Conservation (phyloP, 768 basidiomycete genomes). For the Cystobasidium onofrii region DNA sequence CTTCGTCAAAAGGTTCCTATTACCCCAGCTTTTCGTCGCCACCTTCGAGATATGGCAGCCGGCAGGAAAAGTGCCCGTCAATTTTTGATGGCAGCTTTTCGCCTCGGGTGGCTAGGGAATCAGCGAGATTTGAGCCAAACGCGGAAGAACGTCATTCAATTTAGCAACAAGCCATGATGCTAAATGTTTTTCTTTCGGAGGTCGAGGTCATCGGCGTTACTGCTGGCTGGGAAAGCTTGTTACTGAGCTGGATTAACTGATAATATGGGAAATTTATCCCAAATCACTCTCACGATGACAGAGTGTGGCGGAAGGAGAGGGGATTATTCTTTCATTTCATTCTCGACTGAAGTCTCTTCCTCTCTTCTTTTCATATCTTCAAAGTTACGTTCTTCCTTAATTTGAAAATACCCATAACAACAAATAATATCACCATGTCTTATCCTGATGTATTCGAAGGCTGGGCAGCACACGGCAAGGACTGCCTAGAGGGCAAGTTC, state of each 20-base stretch:
- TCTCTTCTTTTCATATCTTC: background rate
- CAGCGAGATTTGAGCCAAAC: background rate
- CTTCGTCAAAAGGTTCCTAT: too few relatives aligned
- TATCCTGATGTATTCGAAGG: slow-evolving; percentile 29
- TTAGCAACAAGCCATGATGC: too few relatives aligned
- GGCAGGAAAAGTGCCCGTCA: too few relatives aligned
- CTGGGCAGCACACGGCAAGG: slow-evolving; percentile 38
- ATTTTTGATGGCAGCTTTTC: too few relatives aligned
- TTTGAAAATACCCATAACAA: background rate
- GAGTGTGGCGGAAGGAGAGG: background rate
- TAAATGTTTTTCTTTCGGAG: background rate
- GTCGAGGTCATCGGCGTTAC: background rate
- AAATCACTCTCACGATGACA: background rate
- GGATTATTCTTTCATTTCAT: background rate
- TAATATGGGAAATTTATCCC: background rate
- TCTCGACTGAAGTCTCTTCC: background rate
- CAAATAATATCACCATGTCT: background rate
- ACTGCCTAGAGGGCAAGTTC: slow-evolving; percentile 30
- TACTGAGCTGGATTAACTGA: background rate
- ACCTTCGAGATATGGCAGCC: too few relatives aligned
- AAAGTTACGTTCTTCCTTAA: too few relatives aligned
- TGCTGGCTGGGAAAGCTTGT: background rate
- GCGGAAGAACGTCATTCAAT: background rate
- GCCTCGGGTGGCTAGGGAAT: too few relatives aligned
- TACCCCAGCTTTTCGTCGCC: too few relatives aligned